A percentile compares a stretch with the other conserved stretches of the same genome.
phyloP scores from a whole-genome alignment of 1,284 basidiomycete species.

The Apiotrichum sp. region DNA sequence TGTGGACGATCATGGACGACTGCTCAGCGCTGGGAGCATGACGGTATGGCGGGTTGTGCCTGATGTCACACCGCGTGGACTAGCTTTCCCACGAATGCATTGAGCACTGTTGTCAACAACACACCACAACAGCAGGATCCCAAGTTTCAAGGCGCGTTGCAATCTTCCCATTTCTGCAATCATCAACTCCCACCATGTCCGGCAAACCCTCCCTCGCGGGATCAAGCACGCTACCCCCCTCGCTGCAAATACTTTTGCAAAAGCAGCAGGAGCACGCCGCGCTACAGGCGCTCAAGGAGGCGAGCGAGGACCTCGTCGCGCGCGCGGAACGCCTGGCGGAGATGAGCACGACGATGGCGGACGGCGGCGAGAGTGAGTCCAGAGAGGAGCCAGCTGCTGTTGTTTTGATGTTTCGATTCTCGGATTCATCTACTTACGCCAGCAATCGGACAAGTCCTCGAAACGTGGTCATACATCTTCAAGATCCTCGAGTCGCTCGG shows the following conservation, averaged over 20 bases:
- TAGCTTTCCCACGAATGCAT: constrained; percentile 9
- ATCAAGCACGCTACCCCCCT: constrained; percentile 24
- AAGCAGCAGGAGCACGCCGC: constrained; percentile 47
- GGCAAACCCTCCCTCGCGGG: neutral
- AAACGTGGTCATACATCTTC: constrained; percentile 46
- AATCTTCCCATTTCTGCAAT: too few species aligned
- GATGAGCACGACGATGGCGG: constrained; percentile 47
- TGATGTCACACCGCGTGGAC: neutral
- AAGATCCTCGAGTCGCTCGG: constrained; percentile 24
- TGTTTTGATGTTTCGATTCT: too few species aligned
- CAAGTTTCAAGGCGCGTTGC: too few species aligned
- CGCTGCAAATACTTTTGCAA: constrained; percentile 36
- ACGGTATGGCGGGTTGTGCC: too few species aligned
- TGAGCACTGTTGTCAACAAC: constrained; percentile 19
- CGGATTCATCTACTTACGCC: neutral
- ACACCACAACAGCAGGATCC: neutral
- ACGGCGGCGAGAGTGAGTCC: constrained; percentile 45
- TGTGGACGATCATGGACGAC: neutral
- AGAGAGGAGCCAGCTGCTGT: too few species aligned
- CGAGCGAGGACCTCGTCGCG: constrained; percentile 32
- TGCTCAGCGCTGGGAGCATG: too few species aligned
- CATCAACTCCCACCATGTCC: neutral
- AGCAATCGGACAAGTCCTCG: constrained; percentile 42
- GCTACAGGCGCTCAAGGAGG: constrained; percentile 41
- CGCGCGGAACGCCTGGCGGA: constrained; percentile 42